Base-by-base conservation (phyloP, 345 rosid species). In the Noccaea caerulescens region DNA sequence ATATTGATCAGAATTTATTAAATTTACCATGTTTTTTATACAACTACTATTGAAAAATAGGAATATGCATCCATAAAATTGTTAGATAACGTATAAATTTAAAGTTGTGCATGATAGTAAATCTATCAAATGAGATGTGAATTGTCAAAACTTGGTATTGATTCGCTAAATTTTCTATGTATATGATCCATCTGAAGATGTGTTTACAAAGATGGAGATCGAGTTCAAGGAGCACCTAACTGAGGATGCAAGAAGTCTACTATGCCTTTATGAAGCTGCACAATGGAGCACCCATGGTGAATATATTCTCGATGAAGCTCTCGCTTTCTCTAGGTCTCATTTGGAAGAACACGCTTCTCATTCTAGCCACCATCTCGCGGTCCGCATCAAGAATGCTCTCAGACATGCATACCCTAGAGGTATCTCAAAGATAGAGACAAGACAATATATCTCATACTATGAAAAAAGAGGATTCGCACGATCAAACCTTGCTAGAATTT, bases 181-280 rank as follows among this genome's bases (percentile, higher is more conserved):
- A 30, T 10, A 61, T 42, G 47, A 18, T 47, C 53, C 8, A 18
- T 47, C 53, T 8, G 32, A 37, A 71, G 75, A 60, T 60, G 75
- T 71, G 10, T 60, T 71, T 43, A 57, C 37, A 13, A 46, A 8
- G 45, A 46, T 56, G 58, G 73, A 18, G 8, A n/a, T n/a, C n/a
- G n/a, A 46, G 14, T 57, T 69, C 8, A 36, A 58, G 5, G 58
- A 57, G 50, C 12, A 27, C 6, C 60, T 58, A 34, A 60, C 42
- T 3, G 68, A 39, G 1, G 68, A 71, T 49, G 60, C 59, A 4
- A 47, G n/a, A 32, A 59, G 75, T 46, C 1, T 71, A 1, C 16
- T 71, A 59, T 34, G 68, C 13, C 56, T 71, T 10, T 59, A 71
- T 36, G 75, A 71, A 47, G 75, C 75, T 49, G 59, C 68, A 0